Base-by-base conservation (phyloP, 352 stramenopile species). In the Globisporangium alternatum region DNA sequence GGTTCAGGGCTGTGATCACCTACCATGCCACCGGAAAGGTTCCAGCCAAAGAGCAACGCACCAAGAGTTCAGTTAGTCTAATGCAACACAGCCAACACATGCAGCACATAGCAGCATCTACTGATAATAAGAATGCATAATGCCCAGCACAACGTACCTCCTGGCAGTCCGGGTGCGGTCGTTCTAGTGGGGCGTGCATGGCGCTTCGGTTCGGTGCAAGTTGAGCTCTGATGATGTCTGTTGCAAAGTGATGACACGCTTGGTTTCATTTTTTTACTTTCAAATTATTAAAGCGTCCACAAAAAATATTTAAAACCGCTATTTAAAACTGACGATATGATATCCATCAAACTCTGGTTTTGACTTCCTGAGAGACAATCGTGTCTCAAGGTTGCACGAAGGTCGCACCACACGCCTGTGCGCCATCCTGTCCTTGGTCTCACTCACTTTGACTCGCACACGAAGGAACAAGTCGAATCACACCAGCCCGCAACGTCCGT, bases 161-260 rank as follows among this genome's bases (percentile, higher is more conserved):
- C 54, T 95, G 86, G 67, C 86, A 95, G 66, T 92, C 83, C 6
- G 86, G 83, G 51, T 95, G 86, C 33, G 86, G 81, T 44, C 84
- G 80, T 67, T 95, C 86, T 4, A 95, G 76, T 43, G 83, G 80
- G n/a, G 86, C 69, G 66, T 95, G 86, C 86, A 95, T 95, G 19
- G 30, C 66, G 56, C 56, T 55, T 55, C 21, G 13, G 19, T 43
- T 49, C 30, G 19, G 19, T 17, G 30, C 43, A 48, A 48, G 3
- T 5, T 57, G 28, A 22, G 28, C 19, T 57, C 37, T 41, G 51
- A 28, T 54, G 25, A 12, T 31, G 25, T 3, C 13, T 19, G 54
- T 62, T 65, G 59, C 59, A 65, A 65, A 65, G 43, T 43, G 39
- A 10, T 37, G 39, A 13, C 13, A 45, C 25, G 25, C 2, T 28